Evolutionary conservation across 257 asterid genomes (phyloP).

Genomic region (Ilex asprella): DNA sequence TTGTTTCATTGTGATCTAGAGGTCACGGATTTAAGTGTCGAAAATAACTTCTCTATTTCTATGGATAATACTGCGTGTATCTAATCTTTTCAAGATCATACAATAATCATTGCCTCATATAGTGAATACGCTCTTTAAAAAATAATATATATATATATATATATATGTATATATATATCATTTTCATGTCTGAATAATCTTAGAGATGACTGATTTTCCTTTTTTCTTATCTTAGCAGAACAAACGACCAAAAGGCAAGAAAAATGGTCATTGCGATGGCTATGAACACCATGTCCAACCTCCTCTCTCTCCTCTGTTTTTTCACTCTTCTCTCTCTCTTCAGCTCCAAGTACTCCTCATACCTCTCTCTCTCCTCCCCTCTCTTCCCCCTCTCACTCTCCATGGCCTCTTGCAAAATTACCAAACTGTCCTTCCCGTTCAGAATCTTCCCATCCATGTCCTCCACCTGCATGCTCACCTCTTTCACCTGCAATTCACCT

Average conservation of each 20-base stretch:
- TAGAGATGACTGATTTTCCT: too few species aligned
- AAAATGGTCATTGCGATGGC: conserved; percentile 35
- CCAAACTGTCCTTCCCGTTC: conserved; percentile 49
- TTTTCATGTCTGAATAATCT: too few species aligned
- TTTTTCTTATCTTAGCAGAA: conserved; percentile 21
- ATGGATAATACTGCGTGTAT: too few species aligned
- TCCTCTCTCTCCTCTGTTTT: conserved; percentile 36
- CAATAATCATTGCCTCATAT: too few species aligned
- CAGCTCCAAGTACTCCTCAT: conserved; percentile 24
- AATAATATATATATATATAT: too few species aligned
- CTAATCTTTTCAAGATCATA: too few species aligned
- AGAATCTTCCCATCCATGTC: conserved; percentile 67
- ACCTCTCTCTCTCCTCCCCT: conserved; percentile 26
- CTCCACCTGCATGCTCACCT: conserved; percentile 65
- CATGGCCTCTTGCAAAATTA: conserved; percentile 40
- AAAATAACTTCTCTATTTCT: too few species aligned
- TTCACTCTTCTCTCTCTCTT: conserved; percentile 32
- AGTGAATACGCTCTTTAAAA: too few species aligned
- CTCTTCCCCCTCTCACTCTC: conserved; percentile 32
- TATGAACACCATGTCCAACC: conserved; percentile 42
- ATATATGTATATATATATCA: too few species aligned
- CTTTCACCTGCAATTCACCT: conserved; percentile 49
- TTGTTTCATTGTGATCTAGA: too few species aligned
- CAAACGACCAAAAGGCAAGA: conserved; percentile 33
- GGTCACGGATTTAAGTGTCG: too few species aligned